Evolutionary conservation across 495 filamentous ascomycete species (phyloP), one percentile per base, ranked within the genome.

Genomic region (Neurospora sp.): DNA sequence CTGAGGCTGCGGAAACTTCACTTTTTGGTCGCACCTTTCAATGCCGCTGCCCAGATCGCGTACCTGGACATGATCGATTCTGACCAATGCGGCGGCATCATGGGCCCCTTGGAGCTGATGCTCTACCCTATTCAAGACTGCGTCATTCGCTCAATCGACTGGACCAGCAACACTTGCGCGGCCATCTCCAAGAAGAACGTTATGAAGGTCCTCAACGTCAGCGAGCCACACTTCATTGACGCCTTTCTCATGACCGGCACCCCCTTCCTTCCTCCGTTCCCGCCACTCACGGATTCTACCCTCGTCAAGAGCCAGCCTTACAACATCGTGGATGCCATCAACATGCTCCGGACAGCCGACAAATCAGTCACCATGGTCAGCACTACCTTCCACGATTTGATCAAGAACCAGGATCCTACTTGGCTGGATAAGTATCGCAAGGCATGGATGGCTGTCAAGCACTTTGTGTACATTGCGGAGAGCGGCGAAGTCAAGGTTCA

Each of bases 1-100:
- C 85, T 98, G 40, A 82, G 85, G 72, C 85, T 92, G 71, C 86
- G 90, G 72, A 86, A 86, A 5, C 84, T 97, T 53, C 86, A 92
- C 44, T 97, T 94, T 79, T 87, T 93, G 69, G 92, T 97, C 69
- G 92, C 96, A 16, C 96, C 96, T 4, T 98, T 94, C 82, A 92
- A 90, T 77, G 93, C 95, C 61, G 90, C 92, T 74, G 92, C 94
- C 69, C 95, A 98, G 94, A 88, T 99, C 72, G 90, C 91, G 65
- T 94, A 96, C 79, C 89, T 97, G 70, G 88, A 91, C 72, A 88
- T 91, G 78, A 86, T 88, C 71, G 85, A 89, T 65, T 90, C 85
- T 37, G 88, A 89, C 44, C 88, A 91, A 69, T 86, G 92, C 71
- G 92, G 94, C 72, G 91, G 91, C 22, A 86, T 98, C 74, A 93